Conservation (phyloP, 2,329 filamentous ascomycete genomes). For the Parastagonospora avenae region DNA sequence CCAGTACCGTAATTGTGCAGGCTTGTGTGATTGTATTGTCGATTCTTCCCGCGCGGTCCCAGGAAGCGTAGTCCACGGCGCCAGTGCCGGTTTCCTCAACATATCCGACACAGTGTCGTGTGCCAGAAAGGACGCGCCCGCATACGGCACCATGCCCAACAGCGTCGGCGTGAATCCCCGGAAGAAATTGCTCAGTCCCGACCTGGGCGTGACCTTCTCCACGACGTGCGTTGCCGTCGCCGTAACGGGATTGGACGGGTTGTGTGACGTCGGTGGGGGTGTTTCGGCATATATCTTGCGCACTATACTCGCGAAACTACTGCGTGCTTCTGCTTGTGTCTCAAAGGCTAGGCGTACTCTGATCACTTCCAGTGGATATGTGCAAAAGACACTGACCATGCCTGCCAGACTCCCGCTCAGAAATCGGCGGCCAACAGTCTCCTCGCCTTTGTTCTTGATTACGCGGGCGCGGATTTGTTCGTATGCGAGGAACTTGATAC, state of each 20-base stretch:
- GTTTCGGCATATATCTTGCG: conserved; percentile 85
- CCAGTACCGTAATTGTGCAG: conserved; percentile 77
- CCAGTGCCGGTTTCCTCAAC: conserved; percentile 71
- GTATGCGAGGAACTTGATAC: conserved; percentile 97
- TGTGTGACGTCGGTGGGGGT: conserved; percentile 39
- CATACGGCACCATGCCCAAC: conserved; percentile 95
- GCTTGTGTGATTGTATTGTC: conserved; percentile 56
- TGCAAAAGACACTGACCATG: conserved; percentile 91
- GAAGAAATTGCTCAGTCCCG: conserved; percentile 88
- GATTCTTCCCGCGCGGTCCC: conserved; percentile 52
- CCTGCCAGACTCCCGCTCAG: conserved; percentile 77
- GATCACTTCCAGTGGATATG: conserved; percentile 92
- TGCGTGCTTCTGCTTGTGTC: conserved; percentile 75
- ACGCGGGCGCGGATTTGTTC: conserved; percentile 86
- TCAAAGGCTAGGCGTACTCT: conserved; percentile 93
- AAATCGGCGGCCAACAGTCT: conserved; percentile 79
- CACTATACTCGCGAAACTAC: conserved; percentile 77
- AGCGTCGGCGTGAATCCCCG: conserved; percentile 89
- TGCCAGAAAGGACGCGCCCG: conserved; percentile 91
- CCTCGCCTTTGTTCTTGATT: conserved; percentile 73
- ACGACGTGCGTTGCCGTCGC: conserved; percentile 51
- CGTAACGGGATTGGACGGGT: conserved; percentile 47
- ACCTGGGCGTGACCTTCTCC: conserved; percentile 62
- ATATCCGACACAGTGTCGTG: conserved; percentile 90
- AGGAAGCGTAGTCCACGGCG: conserved; percentile 76